Base-by-base conservation (phyloP, 2,329 filamentous ascomycete genomes). In the Pseudogymnoascus sp. region DNA sequence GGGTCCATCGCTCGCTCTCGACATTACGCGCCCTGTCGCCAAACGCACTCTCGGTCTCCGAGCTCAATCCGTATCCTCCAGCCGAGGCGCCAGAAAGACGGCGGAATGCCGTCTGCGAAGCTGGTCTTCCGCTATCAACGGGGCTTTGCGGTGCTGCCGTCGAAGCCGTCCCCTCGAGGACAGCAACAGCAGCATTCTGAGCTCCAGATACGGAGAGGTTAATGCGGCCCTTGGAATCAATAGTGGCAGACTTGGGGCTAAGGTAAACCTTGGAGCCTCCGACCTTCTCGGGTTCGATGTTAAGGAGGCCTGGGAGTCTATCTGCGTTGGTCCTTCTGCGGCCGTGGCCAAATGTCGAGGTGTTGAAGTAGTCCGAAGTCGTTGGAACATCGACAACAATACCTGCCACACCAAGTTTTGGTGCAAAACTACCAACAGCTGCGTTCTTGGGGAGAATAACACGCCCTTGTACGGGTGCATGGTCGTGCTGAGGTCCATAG, bases 401-500 rank as follows among this genome's bases (percentile, higher is more conserved):
- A 38, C 72, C 72, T 61, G 68, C 72, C 6, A 73, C 70, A 42
- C 72, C 72, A 1, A 73, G 51, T 2, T 63, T 60, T n/a, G 68
- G 61, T 4, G 15, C 42, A 58, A 63, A 63, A 44, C 35, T 61
- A 5, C 68, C 68, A 63, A 71, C 72, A 44, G 71, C 70, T 38
- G 71, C 70, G 55, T 69, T 71, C 70, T 75, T 78, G 4, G 80
- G 78, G 59, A 78, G 74, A 61, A 89, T 70, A 17, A 87, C 78
- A 65, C 86, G 83, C 4, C 84, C 82, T 64, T 81, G 72, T 2
- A 87, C 76, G 0, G 84, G 84, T 4, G 78, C 69, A 25, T 76
- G 76, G 29, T 74, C 68, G 2, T 73, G 73, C 68, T 86, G 84
- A 8, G 86, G 85, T 3, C 86, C 86, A 66, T 81, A 81, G 31